These are phyloP conservation scores for Citrus maxima DNA, from an alignment of 345 rosid genomes.

Conservation along the genomic window DNA sequence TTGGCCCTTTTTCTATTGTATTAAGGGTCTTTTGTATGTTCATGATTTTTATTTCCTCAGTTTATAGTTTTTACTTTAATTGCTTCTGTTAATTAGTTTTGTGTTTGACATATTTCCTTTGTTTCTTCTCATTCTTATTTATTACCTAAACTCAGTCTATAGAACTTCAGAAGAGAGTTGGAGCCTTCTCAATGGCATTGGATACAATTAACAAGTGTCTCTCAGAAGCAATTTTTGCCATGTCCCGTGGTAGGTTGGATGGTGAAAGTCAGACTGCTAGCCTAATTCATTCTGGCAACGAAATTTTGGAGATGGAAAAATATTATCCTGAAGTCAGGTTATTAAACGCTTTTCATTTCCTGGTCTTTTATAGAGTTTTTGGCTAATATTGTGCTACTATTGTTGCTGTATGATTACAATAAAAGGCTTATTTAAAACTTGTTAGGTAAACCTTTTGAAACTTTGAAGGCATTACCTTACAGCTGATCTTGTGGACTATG, in stretches of 20 bases:
- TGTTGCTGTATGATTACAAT: not conserved
- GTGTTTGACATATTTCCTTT: constrained; percentile 9
- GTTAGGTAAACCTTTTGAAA: not conserved
- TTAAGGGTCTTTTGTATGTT: not conserved
- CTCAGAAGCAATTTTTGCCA: constrained; percentile 82
- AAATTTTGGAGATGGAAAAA: constrained; percentile 75
- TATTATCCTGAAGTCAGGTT: constrained; percentile 89
- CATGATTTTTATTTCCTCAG: not conserved
- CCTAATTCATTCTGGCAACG: constrained; percentile 83
- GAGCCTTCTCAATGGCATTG: constrained; percentile 88
- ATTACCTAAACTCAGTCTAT: constrained; percentile 44
- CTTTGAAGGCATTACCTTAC: not conserved
- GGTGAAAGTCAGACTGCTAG: constrained; percentile 93
- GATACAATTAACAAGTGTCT: constrained; percentile 89
- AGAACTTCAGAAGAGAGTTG: constrained; percentile 88
- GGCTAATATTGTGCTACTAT: not conserved
- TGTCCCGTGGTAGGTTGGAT: constrained; percentile 81
- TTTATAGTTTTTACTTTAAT: not conserved
- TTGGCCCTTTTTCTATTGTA: not conserved
- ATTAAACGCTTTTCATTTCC: constrained; percentile 6
- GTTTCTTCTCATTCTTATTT: constrained; percentile 3
- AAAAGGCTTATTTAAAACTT: not conserved
- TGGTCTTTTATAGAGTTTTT: constrained; percentile 8
- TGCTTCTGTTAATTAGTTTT: not conserved
- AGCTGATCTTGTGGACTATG: not conserved